These are phyloP conservation scores for Blakeslea trispora DNA, from an alignment of 371 early-diverging fungal genomes.

Conservation along the genomic window DNA sequence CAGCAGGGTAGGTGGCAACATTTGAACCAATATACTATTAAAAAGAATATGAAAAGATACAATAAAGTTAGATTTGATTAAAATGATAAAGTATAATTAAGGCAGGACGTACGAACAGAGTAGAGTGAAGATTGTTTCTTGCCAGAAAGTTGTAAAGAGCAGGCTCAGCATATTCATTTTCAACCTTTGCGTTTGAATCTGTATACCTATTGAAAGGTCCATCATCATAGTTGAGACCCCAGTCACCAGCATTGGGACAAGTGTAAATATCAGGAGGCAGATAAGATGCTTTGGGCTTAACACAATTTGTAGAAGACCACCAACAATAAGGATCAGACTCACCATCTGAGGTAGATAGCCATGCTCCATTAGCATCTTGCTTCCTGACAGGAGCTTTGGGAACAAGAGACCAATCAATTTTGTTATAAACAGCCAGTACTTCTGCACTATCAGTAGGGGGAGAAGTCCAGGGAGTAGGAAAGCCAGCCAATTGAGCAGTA, in stretches of 20 bases:
- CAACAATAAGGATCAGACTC: constrained; percentile 37
- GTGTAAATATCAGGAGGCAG: constrained; percentile 46
- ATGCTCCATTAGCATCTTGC: constrained; percentile 18
- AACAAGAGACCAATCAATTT: constrained; percentile 26
- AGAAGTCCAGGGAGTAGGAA: constrained; percentile 17
- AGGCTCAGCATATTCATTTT: constrained; percentile 41
- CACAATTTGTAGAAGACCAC: constrained; percentile 49
- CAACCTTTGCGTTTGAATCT: constrained; percentile 14
- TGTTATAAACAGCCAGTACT: constrained; percentile 23
- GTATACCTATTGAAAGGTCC: constrained; percentile 41
- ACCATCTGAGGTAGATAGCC: constrained; percentile 20
- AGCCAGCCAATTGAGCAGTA: constrained; percentile 13
- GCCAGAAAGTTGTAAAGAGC: constrained; percentile 45
- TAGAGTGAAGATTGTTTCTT: constrained; percentile 20
- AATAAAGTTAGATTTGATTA: too few species aligned
- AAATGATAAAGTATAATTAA: background rate
- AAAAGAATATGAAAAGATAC: background rate
- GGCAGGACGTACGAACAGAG: constrained; percentile 26
- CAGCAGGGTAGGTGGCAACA: constrained; percentile 42
- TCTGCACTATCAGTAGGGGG: constrained; percentile 24
- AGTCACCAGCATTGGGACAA: constrained; percentile 45
- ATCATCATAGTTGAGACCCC: constrained; percentile 52
- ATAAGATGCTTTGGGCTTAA: constrained; percentile 36
- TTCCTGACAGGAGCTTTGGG: constrained; percentile 29
- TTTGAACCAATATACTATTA: constrained; percentile 48